Evolutionary conservation across 2,329 filamentous ascomycete genomes (phyloP), one percentile per base, ranked within the genome.

Genomic region (Colletotrichum truncatum): DNA sequence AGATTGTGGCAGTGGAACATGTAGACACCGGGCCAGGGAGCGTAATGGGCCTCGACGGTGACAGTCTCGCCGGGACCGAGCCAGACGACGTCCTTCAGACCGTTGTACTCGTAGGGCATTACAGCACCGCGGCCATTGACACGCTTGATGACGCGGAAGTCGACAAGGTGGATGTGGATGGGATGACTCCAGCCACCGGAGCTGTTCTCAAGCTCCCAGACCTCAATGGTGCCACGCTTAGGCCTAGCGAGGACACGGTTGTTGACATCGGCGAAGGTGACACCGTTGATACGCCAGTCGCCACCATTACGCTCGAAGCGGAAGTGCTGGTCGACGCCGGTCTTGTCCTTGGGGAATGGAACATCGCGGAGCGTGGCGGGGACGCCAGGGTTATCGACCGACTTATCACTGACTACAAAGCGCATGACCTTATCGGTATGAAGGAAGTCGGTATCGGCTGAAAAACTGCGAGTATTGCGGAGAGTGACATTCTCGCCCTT

Each of bases 11-110:
- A 81, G 69, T 81, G 78, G 70, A 80, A 80, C 78, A 80, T 80
- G 71, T 81, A 81, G 8, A 80, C 74, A 7, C 85, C 85, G 46
- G 82, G 80, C 82, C 82, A 85, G 0, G 84, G 84, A 3, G 79
- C 78, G 70, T 97, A 71, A 58, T 75, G 74, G 1, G 81, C 82
- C 14, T 82, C 74, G 1, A 84, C 79, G 4, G 75, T 77, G 11
- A 82, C 79, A 1, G 74, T 78, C 70, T 87, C 85, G 26, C 80
- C 80, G 0, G 76, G 74, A 2, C 78, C 81, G 1, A 87, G 74
- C 75, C 82, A 82, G 4, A 86, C 83, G 4, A 86, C 81, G 67
- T 87, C 85, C 69, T 87, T 86, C 54, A 85, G 76, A 0, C 81
- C 84, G 6, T 76, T 76, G 7, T 77, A 73, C 71, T 87, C 85